Base-by-base conservation (phyloP, 257 asterid genomes). In the Jacaranda mimosifolia region DNA sequence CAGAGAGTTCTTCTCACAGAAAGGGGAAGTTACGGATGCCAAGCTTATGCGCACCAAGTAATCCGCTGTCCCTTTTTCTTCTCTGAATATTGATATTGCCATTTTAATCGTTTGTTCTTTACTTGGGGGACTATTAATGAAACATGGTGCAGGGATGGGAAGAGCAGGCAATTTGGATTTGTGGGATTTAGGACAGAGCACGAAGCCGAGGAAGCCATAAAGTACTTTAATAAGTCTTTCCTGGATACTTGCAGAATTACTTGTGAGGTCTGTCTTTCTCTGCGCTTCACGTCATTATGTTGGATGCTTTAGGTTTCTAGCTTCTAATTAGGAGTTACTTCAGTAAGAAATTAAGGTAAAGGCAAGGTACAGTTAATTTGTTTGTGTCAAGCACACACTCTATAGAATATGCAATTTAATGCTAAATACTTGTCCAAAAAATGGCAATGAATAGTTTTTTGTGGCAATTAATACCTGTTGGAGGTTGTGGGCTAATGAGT, bases 1-100 rank as follows among this genome's bases (percentile, higher is more conserved):
- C 42, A 90, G 90, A 75, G 96, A 94, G 3, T 89, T 91, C 82
- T 94, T 94, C 87, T 92, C 98, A 26, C 88, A 83, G 85, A 92
- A 92, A 85, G 98, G 98, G 72, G 97, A 94, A 83, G 95, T 94
- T 52, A 94, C 99, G 4, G 98, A 92, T 77, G 92, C 96, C 81
- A 94, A 88, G 89, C 90, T 94, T 74, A 92, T 92, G 89, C 96
- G 98, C 71, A 94, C 97, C 79, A 86, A 83, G 98, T 94, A 84
- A 70, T 42, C 49, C 26, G 17, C 32, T 42, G n/a, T 77, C 26
- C 12, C 63, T 12, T n/a, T 1, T 19, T 52, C 15, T 3, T 48
- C 17, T 11, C 57, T 14, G 7, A 12, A 6, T 39, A 35, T 32
- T 68, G 55, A 45, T 57, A 13, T 26, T 56, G 69, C 15, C n/a